These are phyloP conservation scores for Rubia peregrina DNA, from an alignment of 305 asterid genomes.

Conservation along the genomic window DNA sequence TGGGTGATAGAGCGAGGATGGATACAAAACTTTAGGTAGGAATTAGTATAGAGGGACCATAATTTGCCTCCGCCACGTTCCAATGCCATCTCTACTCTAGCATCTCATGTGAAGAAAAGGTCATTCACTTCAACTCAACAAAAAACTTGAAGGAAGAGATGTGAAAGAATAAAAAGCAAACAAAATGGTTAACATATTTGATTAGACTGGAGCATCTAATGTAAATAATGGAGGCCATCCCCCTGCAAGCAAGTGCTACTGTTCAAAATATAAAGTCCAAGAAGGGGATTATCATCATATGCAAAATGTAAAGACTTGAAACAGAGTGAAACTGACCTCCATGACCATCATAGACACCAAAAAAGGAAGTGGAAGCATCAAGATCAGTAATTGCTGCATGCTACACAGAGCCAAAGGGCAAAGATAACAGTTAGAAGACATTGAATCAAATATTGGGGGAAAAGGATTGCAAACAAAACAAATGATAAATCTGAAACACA, in stretches of 20 bases:
- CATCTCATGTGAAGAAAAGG: background rate
- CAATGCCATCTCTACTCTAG: background rate
- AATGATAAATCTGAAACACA: background rate
- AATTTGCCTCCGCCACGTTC: too few species aligned
- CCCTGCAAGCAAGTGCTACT: background rate
- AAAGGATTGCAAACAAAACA: background rate
- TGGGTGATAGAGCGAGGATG: too few species aligned
- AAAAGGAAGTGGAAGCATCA: constrained; percentile 75
- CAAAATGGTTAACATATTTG: background rate
- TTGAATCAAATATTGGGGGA: background rate
- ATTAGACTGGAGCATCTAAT: background rate
- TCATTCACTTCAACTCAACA: background rate
- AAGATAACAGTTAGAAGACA: background rate
- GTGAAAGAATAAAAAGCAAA: background rate
- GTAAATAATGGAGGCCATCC: background rate
- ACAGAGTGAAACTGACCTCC: constrained; percentile 51
- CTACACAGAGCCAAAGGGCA: constrained; percentile 26
- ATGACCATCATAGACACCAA: constrained; percentile 96
- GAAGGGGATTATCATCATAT: background rate
- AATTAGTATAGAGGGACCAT: too few species aligned
- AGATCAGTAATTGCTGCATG: constrained; percentile 78
- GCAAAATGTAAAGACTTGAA: background rate
- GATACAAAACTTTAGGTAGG: too few species aligned
- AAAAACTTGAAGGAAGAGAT: background rate
- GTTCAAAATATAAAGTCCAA: background rate